A percentile compares a stretch with the other conserved stretches of the same genome.
These are phyloP conservation scores for Reticulascus tulasneorum DNA, from an alignment of 2,329 filamentous ascomycete species.

Conservation along the genomic window DNA sequence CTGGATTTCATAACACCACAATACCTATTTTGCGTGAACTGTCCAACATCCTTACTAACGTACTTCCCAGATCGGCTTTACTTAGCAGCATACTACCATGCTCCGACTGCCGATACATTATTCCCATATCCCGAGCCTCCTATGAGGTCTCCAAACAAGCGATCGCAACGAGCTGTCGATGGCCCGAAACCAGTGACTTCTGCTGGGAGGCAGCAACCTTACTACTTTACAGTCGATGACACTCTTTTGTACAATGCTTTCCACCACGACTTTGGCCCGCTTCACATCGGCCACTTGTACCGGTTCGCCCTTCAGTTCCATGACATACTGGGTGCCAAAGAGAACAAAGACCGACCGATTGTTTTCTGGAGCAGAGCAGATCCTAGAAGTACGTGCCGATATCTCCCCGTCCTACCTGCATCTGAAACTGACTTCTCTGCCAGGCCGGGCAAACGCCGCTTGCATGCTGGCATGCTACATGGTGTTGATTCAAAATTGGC, in stretches of 20 bases:
- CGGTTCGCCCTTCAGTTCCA: constrained; percentile 94
- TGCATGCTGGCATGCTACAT: constrained; percentile 97
- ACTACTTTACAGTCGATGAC: constrained; percentile 95
- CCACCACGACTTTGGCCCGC: constrained; percentile 94
- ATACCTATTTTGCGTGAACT: constrained; percentile 16
- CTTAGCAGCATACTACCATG: constrained; percentile 82
- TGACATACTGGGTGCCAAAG: constrained; percentile 86
- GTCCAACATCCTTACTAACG: constrained; percentile 31
- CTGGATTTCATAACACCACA: constrained; percentile 9
- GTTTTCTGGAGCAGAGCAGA: constrained; percentile 96
- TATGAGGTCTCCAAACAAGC: constrained; percentile 28
- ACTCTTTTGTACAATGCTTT: constrained; percentile 95
- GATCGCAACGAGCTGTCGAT: constrained; percentile 55
- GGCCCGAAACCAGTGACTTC: constrained; percentile 32
- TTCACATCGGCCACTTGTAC: constrained; percentile 97
- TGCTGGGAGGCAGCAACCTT: constrained; percentile 57
- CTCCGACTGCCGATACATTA: constrained; percentile 74
- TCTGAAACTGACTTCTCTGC: constrained; percentile 19
- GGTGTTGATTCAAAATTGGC: constrained; percentile 97
- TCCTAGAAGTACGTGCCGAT: constrained; percentile 67
- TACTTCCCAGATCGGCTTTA: constrained; percentile 77
- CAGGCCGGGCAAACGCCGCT: constrained; percentile 86
- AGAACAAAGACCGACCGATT: constrained; percentile 83
- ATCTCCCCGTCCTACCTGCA: not conserved
- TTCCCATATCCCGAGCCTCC: constrained; percentile 74